These are phyloP conservation scores for Lactifluus piperatus DNA, from an alignment of 768 basidiomycete genomes.

Conservation along the genomic window DNA sequence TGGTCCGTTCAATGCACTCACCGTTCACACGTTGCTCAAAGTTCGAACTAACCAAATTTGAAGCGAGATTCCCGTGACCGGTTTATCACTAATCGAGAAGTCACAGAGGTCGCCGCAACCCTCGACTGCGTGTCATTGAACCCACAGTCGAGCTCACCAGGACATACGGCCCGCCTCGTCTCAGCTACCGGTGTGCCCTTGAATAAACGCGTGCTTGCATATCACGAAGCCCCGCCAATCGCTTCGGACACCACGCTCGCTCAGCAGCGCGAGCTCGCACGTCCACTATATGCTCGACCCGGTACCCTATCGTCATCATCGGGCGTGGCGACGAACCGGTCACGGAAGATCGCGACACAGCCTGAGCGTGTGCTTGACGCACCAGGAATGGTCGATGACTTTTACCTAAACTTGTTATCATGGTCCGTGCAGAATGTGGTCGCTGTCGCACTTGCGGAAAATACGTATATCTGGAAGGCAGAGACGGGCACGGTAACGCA, in stretches of 20 bases:
- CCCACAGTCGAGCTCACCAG: slow-evolving; percentile 53
- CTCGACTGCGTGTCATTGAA: slow-evolving; percentile 57
- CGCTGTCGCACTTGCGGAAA: slow-evolving; percentile 80
- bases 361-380: slow-evolving; percentile 95
- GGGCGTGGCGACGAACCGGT: slow-evolving; percentile 55
- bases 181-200: slow-evolving; percentile 68
- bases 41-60: slow-evolving; percentile 10
- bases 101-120: slow-evolving; percentile 49
- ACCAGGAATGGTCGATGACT: slow-evolving; percentile 89
- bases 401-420: slow-evolving; percentile 88
- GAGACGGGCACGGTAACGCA: slow-evolving; percentile 79
- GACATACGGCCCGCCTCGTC: slow-evolving; percentile 70
- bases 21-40: not conserved
- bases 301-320: slow-evolving; percentile 57
- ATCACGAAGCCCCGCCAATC: slow-evolving; percentile 79
- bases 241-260: slow-evolving; percentile 68
- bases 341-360: slow-evolving; percentile 75
- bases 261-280: slow-evolving; percentile 68
- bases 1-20: slow-evolving; percentile 21
- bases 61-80: slow-evolving; percentile 52
- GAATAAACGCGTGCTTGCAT: slow-evolving; percentile 78
- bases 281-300: slow-evolving; percentile 64
- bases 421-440: slow-evolving; percentile 86
- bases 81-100: slow-evolving; percentile 58
- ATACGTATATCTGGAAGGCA: slow-evolving; percentile 91